These are phyloP conservation scores for Candida glaebosa DNA, from an alignment of 805 yeast species.

Conservation along the genomic window DNA sequence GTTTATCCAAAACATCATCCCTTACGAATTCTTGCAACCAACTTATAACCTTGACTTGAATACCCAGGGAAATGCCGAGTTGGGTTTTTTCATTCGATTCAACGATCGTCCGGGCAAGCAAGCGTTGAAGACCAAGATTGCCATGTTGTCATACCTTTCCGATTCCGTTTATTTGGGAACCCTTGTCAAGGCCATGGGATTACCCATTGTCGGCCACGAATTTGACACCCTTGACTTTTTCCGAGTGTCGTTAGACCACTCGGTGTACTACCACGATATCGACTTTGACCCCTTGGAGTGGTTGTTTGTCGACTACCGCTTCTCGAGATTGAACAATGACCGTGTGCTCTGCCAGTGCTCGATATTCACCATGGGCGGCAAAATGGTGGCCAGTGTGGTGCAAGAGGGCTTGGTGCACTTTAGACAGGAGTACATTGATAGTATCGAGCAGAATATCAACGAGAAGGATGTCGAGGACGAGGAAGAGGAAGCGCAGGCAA, in stretches of 20 bases:
- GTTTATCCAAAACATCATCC: conserved; percentile 24
- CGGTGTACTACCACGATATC: conserved; percentile 32
- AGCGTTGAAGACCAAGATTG: conserved; percentile 13
- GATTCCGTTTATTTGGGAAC: conserved; percentile 32
- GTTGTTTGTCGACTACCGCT: conserved; percentile 33
- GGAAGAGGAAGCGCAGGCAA: not conserved
- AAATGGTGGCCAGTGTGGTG: conserved; percentile 25
- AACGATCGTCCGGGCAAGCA: conserved; percentile 28
- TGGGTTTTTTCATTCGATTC: conserved; percentile 30
- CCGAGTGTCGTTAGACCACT: conserved; percentile 37
- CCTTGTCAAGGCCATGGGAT: conserved; percentile 23
- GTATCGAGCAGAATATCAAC: not conserved
- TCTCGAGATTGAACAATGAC: conserved; percentile 29
- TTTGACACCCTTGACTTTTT: conserved; percentile 19
- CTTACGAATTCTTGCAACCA: conserved; percentile 16
- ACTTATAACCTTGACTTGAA: conserved; percentile 9
- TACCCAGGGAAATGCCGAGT: conserved; percentile 16
- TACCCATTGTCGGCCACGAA: conserved; percentile 12
- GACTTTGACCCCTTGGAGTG: conserved; percentile 34
- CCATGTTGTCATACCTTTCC: conserved; percentile 22
- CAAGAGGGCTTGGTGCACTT: conserved; percentile 30
- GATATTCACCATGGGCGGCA: conserved; percentile 25
- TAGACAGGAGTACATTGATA: conserved; percentile 4
- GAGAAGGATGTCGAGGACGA: too few species aligned
- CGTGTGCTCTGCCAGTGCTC: conserved; percentile 27